Evolutionary conservation across 176 grass and related monocot genomes (phyloP).

Genomic region (Rhynchospora breviuscula): DNA sequence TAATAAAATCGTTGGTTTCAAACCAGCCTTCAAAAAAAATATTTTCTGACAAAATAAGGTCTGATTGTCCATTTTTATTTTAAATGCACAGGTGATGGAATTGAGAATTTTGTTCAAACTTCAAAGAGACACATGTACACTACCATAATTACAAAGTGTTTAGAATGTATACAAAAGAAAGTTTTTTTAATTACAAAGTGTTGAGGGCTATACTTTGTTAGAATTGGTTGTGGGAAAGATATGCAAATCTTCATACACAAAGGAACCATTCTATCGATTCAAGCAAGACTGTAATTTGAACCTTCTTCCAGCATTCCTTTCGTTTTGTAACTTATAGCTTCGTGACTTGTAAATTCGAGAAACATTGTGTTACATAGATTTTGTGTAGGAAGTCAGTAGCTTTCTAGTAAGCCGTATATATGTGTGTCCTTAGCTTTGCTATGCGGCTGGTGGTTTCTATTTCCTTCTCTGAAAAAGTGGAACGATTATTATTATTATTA

Average conservation of each 20-base stretch:
- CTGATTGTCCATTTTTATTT: not conserved
- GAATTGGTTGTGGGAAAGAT: not conserved
- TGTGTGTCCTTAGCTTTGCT: no score
- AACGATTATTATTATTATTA: no score
- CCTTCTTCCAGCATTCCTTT: not conserved
- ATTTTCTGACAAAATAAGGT: not conserved
- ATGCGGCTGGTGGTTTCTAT: no score
- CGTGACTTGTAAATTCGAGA: constrained; percentile 3
- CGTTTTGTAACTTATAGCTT: not conserved
- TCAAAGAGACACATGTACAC: constrained; percentile 14
- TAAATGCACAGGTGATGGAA: not conserved
- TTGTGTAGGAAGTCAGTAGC: not conserved
- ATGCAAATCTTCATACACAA: not conserved
- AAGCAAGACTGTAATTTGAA: not conserved
- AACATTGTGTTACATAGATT: not conserved
- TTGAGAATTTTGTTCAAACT: not conserved
- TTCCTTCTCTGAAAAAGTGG: no score
- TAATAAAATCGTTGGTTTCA: no score
- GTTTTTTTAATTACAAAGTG: not conserved
- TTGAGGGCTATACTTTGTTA: not conserved
- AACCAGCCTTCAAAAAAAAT: no score
- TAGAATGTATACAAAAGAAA: constrained; percentile 5
- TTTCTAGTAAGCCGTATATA: not conserved
- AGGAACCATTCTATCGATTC: not conserved
- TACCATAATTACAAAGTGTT: not conserved